Conservation (phyloP, 495 filamentous ascomycete genomes). For the Venustampulla echinocandica region DNA sequence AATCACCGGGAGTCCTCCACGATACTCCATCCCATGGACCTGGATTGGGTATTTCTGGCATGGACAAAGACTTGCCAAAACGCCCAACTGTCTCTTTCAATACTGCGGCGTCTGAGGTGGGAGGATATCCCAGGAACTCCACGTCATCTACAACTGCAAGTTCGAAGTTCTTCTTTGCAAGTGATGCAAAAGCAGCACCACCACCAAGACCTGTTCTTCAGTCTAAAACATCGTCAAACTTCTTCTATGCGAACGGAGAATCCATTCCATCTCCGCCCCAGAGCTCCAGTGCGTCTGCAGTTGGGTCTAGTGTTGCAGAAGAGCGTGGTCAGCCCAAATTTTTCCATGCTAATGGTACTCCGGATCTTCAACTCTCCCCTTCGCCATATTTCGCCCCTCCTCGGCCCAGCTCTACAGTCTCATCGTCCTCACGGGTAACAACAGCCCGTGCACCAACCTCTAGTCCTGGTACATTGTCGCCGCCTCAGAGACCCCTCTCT, state of each 20-base stretch:
- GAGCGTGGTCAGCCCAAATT: conserved; percentile 46
- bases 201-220: conserved; percentile 22
- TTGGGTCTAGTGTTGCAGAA: conserved; percentile 24
- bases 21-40: conserved; percentile 14
- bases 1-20: conserved; percentile 13
- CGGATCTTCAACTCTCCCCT: conserved; percentile 26
- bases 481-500: conserved; percentile 32
- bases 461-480: conserved; percentile 19
- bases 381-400: conserved; percentile 28
- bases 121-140: conserved; percentile 17
- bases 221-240: conserved; percentile 37
- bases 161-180: conserved; percentile 71
- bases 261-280: conserved; percentile 27
- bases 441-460: conserved; percentile 23
- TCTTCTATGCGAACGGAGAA: conserved; percentile 47
- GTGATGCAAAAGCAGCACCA: conserved; percentile 48
- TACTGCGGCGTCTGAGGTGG: conserved; percentile 18
- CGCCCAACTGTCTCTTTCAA: conserved; percentile 25
- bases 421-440: conserved; percentile 30
- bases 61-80: conserved; percentile 28
- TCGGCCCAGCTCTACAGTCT: conserved; percentile 34
- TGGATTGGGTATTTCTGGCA: conserved; percentile 18
- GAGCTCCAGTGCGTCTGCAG: conserved; percentile 24
- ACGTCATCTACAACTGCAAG: conserved; percentile 15
- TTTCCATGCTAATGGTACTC: conserved; percentile 61